Base-by-base conservation (phyloP, 2,329 filamentous ascomycete species). In the Gremmenia infestans region DNA sequence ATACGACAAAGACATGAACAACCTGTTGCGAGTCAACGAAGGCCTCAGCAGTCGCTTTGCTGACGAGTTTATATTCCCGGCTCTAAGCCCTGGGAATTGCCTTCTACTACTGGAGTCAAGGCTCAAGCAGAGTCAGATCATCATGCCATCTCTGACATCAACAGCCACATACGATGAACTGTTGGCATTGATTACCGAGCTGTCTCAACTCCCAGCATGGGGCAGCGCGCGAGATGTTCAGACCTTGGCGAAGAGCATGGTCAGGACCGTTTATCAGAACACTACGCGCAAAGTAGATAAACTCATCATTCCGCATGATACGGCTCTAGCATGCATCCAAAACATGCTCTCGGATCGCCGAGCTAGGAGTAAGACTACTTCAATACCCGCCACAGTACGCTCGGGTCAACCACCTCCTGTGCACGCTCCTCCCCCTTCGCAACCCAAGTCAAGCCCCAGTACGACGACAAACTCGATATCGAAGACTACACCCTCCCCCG, bases 41-140 rank as follows among this genome's bases (percentile, higher is more conserved):
- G 81, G 81, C 0, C 67, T 85, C 1, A 77, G 74, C 0, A 80
- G 76, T 59, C 75, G 81, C 2, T 84, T 85, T 60, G 72, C 80
- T 0, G 79, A 82, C 36, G 69, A 74, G 2, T 64, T 83, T 2
- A 55, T 71, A 1, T 83, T 83, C 23, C 51, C 54, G 0, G 22
- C 58, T 9, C 36, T 78, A 23, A 60, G 48, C n/a, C 65, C 73
- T 0, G 47, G 58, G 2, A 39, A 74, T n/a, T 76, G 72, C 58
- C 60, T 74, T 5, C 48, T 66, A 3, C 57, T 78, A 1, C 62
- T 83, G 4, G 65, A 62, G 2, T 58, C 69, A 3, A 57, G 67
- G 2, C 60, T 78, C 28, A 58, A 64, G 48, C 51, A 64, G 50
- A 70, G 66, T 54, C 67, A 70, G 49, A 64, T 65, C 23, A 32